phyloP scores from a whole-genome alignment of 352 stramenopile species.

The Pythium guiyangense region DNA sequence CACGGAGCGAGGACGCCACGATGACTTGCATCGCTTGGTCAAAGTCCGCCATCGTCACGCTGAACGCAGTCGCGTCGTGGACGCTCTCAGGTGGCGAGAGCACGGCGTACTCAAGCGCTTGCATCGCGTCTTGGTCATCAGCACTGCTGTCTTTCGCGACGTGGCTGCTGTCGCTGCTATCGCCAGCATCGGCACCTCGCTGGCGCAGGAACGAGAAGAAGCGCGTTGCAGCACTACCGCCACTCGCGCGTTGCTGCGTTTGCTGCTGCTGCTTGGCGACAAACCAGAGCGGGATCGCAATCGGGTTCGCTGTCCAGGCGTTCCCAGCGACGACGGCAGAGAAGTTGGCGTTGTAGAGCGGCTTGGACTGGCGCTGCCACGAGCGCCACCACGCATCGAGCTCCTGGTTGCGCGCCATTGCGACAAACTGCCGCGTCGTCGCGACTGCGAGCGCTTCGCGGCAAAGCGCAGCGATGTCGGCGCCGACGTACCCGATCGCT shows the following conservation, averaged over 20 bases:
- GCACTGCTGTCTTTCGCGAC: neutral
- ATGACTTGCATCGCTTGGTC: conserved; percentile 68
- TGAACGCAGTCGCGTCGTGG: conserved; percentile 18
- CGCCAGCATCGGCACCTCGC: neutral
- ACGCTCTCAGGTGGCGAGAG: neutral
- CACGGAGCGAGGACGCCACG: conserved; percentile 58
- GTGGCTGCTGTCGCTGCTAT: neutral
- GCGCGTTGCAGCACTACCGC: neutral
- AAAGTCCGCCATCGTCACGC: conserved; percentile 70
- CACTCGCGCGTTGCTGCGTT: neutral
- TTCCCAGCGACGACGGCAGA: conserved; percentile 37
- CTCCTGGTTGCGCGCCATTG: conserved; percentile 39
- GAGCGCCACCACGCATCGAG: conserved; percentile 54
- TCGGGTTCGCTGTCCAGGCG: conserved; percentile 54
- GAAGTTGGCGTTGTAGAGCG: conserved; percentile 35
- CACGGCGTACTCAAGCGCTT: neutral
- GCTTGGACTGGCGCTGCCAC: conserved; percentile 41
- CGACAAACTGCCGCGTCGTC: conserved; percentile 59
- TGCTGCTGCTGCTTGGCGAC: conserved; percentile 27
- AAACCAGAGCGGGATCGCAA: conserved; percentile 71
- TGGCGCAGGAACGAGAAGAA: conserved; percentile 51
- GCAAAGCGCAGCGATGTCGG: conserved; percentile 75
- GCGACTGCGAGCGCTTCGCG: conserved; percentile 67
- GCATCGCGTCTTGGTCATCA: too few relatives aligned
- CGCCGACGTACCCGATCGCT: conserved; percentile 73